Percentiles rank a stretch among this genome's conserved stretches.
These are phyloP conservation scores for Aspergillus homomorphus DNA, from an alignment of 495 filamentous ascomycete species.

Conservation along the genomic window DNA sequence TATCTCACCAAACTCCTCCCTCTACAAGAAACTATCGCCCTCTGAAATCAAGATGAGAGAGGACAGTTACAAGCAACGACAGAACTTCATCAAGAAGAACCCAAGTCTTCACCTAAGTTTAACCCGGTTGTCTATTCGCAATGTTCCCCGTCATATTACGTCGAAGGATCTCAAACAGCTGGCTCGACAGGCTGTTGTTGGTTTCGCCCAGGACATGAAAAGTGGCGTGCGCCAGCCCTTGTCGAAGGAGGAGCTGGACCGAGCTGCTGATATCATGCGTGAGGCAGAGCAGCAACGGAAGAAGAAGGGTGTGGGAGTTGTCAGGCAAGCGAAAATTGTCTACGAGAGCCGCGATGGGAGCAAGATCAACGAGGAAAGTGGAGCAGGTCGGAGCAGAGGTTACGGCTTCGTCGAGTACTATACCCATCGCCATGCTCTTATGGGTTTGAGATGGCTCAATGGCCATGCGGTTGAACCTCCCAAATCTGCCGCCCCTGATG, in stretches of 20 bases:
- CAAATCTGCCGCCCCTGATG: slow-evolving; percentile 34
- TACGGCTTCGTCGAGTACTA: slow-evolving; percentile 99
- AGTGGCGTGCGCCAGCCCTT: slow-evolving; percentile 64
- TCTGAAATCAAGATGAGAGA: slow-evolving; percentile 86
- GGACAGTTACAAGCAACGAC: slow-evolving; percentile 80
- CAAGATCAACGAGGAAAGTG: slow-evolving; percentile 70
- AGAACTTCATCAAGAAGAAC: slow-evolving; percentile 84
- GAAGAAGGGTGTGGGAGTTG: slow-evolving; percentile 82
- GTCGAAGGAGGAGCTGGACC: slow-evolving; percentile 79
- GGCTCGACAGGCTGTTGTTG: slow-evolving; percentile 84
- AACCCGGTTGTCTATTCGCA: slow-evolving; percentile 90
- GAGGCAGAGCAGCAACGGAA: slow-evolving; percentile 74
- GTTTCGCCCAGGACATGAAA: slow-evolving; percentile 89
- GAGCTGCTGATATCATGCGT: slow-evolving; percentile 75
- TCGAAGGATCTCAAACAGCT: slow-evolving; percentile 90
- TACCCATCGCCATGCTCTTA: slow-evolving; percentile 88
- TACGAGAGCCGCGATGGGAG: slow-evolving; percentile 80
- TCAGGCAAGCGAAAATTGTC: slow-evolving; percentile 92
- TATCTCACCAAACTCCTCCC: slow-evolving; percentile 64
- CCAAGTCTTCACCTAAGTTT: slow-evolving; percentile 85
- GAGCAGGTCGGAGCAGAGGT: slow-evolving; percentile 78
- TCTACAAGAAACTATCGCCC: slow-evolving; percentile 72
- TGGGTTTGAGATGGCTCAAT: slow-evolving; percentile 93
- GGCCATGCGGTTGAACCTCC: slow-evolving; percentile 62
- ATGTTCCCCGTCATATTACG: slow-evolving; percentile 78